These are phyloP conservation scores for Arthrocladium fulminans DNA, from an alignment of 2,329 filamentous ascomycete genomes.

Conservation along the genomic window DNA sequence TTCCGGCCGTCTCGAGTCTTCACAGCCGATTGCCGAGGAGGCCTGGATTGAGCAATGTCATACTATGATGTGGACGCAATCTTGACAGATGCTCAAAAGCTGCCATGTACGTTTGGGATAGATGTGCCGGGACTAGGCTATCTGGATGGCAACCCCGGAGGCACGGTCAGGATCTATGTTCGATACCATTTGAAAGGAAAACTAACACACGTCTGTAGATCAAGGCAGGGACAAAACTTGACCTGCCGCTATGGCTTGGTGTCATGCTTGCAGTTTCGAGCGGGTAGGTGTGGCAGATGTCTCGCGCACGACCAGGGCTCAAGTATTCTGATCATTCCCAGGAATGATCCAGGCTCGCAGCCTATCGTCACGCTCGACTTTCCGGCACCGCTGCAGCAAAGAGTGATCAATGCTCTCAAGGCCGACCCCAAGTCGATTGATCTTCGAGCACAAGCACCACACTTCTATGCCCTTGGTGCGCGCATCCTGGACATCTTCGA, in stretches of 20 bases:
- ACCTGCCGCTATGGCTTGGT: conserved; percentile 86
- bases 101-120: conserved; percentile 89
- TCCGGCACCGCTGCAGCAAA: conserved; percentile 64
- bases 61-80: conserved; percentile 43
- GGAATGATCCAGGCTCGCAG: conserved; percentile 21
- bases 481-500: conserved; percentile 86
- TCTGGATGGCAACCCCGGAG: conserved; percentile 70
- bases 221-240: conserved; percentile 68
- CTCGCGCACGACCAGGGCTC: not conserved
- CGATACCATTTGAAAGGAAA: not conserved
- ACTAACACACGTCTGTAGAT: conserved; percentile 44
- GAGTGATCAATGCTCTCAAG: conserved; percentile 81
- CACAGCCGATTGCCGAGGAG: not conserved
- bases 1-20: too few species aligned
- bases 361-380: conserved; percentile 73
- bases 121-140: conserved; percentile 80
- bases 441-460: conserved; percentile 68
- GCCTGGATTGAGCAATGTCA: conserved; percentile 13
- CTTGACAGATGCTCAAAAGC: conserved; percentile 61
- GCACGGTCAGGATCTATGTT: conserved; percentile 37
- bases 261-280: conserved; percentile 73
- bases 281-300: conserved; percentile 30
- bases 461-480: conserved; percentile 80
- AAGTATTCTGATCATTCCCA: not conserved
- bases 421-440: conserved; percentile 82